A percentile compares a stretch with the other conserved stretches of the same genome.
Conservation (phyloP, 352 stramenopile genomes). For the Globisporangium radiosum region DNA sequence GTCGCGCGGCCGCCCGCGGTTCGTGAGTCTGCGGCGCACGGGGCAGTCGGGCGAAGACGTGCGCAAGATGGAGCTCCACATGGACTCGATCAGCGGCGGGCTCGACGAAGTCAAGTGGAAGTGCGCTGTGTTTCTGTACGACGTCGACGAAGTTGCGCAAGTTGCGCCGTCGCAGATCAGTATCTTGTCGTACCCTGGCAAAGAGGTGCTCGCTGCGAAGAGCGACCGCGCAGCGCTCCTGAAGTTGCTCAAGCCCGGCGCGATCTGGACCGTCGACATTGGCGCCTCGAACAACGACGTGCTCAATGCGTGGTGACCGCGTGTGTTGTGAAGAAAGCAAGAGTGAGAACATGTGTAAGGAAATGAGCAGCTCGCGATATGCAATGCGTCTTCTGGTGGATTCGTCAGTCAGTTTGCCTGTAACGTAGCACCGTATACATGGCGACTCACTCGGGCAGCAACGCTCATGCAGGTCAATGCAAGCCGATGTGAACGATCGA, state of each 20-base stretch:
- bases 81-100: constrained; percentile 76
- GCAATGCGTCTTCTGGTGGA: too few relatives aligned
- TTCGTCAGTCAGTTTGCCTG: too few relatives aligned
- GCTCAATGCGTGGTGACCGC: constrained; percentile 43
- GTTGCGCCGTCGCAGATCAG: constrained; percentile 75
- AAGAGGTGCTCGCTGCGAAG: constrained; percentile 56
- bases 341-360: too few relatives aligned
- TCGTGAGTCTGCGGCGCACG: constrained; percentile 59
- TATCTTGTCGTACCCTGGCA: constrained; percentile 68
- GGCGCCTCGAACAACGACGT: constrained; percentile 58
- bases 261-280: constrained; percentile 82
- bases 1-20: constrained; percentile 35
- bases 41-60: constrained; percentile 69
- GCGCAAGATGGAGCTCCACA: constrained; percentile 67
- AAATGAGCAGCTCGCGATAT: too few relatives aligned
- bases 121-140: constrained; percentile 77
- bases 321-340: too few relatives aligned
- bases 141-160: constrained; percentile 72
- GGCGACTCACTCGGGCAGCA: too few relatives aligned
- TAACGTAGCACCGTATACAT: too few relatives aligned
- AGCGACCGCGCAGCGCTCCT: constrained; percentile 54
- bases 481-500: too few relatives aligned
- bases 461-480: too few relatives aligned
- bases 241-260: constrained; percentile 73
- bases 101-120: constrained; percentile 86